Evolutionary conservation across 2,329 filamentous ascomycete species (phyloP).

Genomic region (Cercospora zeae-maydis): DNA sequence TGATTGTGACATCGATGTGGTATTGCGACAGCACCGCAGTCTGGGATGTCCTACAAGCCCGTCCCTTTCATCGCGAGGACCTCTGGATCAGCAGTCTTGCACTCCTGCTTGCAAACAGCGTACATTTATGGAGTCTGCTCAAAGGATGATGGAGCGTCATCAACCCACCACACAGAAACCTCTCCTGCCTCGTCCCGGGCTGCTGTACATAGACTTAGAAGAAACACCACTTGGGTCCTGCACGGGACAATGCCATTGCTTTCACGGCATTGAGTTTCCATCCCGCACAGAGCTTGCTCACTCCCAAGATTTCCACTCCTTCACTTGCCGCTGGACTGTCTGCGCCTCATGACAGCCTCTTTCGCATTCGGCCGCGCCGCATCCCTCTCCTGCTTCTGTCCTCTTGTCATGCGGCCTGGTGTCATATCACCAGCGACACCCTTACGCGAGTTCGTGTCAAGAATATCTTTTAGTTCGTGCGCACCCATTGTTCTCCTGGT

Average conservation of each 20-base stretch:
- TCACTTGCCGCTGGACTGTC: neutral
- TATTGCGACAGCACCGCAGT: constrained; percentile 22
- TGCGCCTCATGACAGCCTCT: neutral
- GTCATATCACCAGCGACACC: neutral
- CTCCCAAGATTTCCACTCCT: neutral
- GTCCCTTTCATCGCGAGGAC: constrained; percentile 24
- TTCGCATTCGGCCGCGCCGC: constrained; percentile 1
- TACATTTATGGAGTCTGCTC: constrained; percentile 33
- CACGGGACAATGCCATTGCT: neutral
- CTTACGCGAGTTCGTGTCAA: neutral
- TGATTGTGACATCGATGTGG: constrained; percentile 27
- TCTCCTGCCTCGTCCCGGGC: neutral
- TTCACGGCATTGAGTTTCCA: neutral
- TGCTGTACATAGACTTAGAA: neutral
- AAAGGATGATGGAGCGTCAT: constrained; percentile 25
- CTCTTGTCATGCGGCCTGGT: constrained; percentile 2
- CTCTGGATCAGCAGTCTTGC: constrained; percentile 15
- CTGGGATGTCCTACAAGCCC: constrained; percentile 30
- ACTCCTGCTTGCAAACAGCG: constrained; percentile 28
- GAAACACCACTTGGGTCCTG: neutral
- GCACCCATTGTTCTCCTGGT: constrained; percentile 1
- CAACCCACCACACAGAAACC: neutral
- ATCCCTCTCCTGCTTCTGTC: neutral
- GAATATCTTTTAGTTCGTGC: constrained; percentile 1
- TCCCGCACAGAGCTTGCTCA: neutral